Evolutionary conservation across 371 early-diverging fungal species (phyloP).

Genomic region (Furculomyces boomerangus): DNA sequence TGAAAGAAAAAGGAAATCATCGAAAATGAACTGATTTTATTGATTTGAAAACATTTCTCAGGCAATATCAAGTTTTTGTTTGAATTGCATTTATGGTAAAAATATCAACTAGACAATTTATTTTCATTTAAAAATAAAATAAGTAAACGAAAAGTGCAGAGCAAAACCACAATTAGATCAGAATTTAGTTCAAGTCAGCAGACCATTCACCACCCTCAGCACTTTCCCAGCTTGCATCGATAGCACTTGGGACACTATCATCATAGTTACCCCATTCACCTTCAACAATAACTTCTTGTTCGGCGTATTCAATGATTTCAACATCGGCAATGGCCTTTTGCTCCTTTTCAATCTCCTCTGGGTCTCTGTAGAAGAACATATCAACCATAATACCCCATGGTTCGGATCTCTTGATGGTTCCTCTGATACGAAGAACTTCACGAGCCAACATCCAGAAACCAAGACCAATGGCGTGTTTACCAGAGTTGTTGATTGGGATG

Average conservation of each 20-base stretch:
- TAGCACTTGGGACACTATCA: conserved; percentile 23
- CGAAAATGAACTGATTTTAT: no score
- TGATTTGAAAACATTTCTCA: no score
- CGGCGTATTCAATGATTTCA: not conserved
- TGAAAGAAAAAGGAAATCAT: no score
- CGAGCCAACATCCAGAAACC: conserved; percentile 94
- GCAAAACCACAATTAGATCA: conserved; percentile 18
- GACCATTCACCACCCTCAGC: conserved; percentile 12
- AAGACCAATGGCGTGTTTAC: conserved; percentile 95
- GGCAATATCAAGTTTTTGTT: no score
- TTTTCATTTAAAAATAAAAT: no score
- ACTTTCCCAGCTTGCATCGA: conserved; percentile 16
- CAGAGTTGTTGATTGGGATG: conserved; percentile 99
- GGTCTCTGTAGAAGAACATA: conserved; percentile 98
- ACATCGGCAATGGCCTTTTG: conserved; percentile 19
- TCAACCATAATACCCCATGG: conserved; percentile 94
- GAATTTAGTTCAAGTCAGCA: no score
- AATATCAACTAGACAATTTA: no score
- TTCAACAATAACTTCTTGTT: conserved; percentile 77
- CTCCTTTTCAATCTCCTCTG: conserved; percentile 90
- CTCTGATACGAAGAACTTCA: conserved; percentile 95
- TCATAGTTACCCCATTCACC: conserved; percentile 20
- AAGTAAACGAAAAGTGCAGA: no score
- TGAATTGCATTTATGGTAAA: no score
- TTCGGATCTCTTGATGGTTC: conserved; percentile 57